Evolutionary conservation across 106 monocot genomes (phyloP).

Genomic region (Apostasia shenzhenica): DNA sequence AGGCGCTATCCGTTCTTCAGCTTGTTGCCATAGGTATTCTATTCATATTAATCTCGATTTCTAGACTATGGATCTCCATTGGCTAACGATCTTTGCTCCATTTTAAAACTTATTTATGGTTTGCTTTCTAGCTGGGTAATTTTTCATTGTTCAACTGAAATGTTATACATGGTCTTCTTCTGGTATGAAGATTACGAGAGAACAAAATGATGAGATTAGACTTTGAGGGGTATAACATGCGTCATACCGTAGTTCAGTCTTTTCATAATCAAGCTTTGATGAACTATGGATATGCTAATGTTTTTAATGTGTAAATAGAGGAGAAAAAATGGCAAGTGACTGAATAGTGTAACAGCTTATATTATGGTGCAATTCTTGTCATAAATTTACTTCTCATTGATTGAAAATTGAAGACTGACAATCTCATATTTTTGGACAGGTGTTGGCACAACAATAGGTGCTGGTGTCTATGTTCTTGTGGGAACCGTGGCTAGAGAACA

Average conservation of each 20-base stretch:
- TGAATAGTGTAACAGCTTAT: no score
- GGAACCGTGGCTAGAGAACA: conserved; percentile 95
- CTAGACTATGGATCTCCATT: neutral
- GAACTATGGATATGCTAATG: neutral
- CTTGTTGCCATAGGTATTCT: conserved; percentile 75
- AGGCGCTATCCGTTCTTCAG: conserved; percentile 55
- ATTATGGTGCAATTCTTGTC: neutral
- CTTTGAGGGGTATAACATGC: no score
- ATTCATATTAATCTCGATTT: neutral
- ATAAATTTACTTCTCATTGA: neutral
- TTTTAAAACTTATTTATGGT: neutral
- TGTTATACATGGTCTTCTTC: no score
- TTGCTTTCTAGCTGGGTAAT: no score
- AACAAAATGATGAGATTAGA: no score
- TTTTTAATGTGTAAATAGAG: neutral
- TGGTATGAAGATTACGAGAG: no score
- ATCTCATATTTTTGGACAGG: conserved; percentile 29
- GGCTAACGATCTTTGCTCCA: neutral
- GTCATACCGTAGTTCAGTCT: no score
- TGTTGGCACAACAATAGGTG: conserved; percentile 93
- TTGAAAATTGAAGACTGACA: neutral
- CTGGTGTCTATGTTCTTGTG: conserved; percentile 96
- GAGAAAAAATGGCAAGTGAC: no score
- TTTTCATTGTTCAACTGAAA: no score
- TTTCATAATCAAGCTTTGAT: no score